Evolutionary conservation across 1,284 basidiomycete genomes (phyloP), one percentile per base, ranked within the genome.

Genomic region (Exobasidium cylindrosporum): DNA sequence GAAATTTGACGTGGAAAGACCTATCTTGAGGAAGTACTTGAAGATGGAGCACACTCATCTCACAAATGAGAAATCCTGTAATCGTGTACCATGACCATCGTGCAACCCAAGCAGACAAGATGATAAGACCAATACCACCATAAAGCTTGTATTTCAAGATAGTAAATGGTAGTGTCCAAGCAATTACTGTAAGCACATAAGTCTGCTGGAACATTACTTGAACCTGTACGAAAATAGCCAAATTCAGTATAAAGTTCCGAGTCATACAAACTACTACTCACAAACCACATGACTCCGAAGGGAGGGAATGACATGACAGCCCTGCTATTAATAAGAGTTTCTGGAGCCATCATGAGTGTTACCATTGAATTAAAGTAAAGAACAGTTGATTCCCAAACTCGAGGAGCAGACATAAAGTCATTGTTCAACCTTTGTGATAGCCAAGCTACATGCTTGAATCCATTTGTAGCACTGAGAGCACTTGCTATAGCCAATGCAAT

Each of bases 41-140:
- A 7, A 7, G 47, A 50, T 74, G 71, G 4, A 68, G 60, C 1
- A 68, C 59, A 3, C 56, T 45, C 57, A 67, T 64, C 56, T 74
- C 72, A 29, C 68, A 69, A 2, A 74, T 14, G 23, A 66, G n/a
- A n/a, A 74, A 54, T 1, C 70, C 72, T 14, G 70, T 74, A 23
- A 74, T 58, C 10, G 70, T 67, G 63, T 71, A 73, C 69, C 71
- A 74, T 14, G 65, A 66, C 54, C 61, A 74, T 1, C 61, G n/a
- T 1, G 70, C 72, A 17, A 74, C 65, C 72, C 70, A 74, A 11
- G 63, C 69, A 17, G 72, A 69, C 6, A 63, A 61, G n/a, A 68
- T 40, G 47, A 67, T 65, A 45, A 74, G 54, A 45, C 65, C 24
- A 10, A 60, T 44, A 52, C 69, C 57, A 10, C 65, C 67, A n/a